A percentile compares a stretch with the other conserved stretches of the same genome.
Evolutionary conservation across 345 rosid species (phyloP).

Genomic region (Arabis hirsuta): DNA sequence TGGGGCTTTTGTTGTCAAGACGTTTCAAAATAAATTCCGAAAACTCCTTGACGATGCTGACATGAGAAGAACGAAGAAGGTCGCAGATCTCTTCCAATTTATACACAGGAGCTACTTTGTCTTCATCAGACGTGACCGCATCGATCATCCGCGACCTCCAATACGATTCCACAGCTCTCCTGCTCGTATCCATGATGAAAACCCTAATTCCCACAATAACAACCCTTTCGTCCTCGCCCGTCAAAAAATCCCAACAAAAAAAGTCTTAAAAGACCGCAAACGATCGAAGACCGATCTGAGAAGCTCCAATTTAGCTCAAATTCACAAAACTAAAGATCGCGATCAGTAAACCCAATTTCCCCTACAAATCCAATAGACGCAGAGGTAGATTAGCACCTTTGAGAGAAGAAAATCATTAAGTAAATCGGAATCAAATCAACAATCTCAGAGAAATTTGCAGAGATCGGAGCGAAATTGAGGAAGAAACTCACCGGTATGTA

Average conservation of each 20-base stretch:
- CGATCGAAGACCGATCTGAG: constrained; percentile 17
- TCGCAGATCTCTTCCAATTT: constrained; percentile 95
- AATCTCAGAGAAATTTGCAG: constrained; percentile 8
- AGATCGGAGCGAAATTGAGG: constrained; percentile 25
- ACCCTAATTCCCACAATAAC: constrained; percentile 13
- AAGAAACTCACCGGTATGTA: constrained; percentile 39
- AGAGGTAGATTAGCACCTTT: constrained; percentile 1
- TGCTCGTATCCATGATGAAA: constrained; percentile 86
- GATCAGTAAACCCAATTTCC: constrained; percentile 24
- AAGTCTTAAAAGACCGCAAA: not conserved
- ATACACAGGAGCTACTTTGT: constrained; percentile 94
- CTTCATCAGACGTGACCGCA: constrained; percentile 86
- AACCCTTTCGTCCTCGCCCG: constrained; percentile 15
- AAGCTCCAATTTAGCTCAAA: constrained; percentile 34
- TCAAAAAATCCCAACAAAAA: not conserved
- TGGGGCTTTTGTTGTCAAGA: constrained; percentile 88
- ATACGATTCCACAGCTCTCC: constrained; percentile 98
- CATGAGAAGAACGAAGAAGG: constrained; percentile 84
- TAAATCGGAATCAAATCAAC: constrained; percentile 1
- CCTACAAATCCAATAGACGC: constrained; percentile 24
- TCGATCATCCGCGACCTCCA: constrained; percentile 97
- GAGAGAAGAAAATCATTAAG: not conserved
- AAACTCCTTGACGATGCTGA: constrained; percentile 84
- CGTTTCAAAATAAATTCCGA: constrained; percentile 84
- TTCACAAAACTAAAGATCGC: constrained; percentile 7